Percentiles rank a stretch among this genome's conserved stretches.
phyloP scores from a whole-genome alignment of 2,329 filamentous ascomycete genomes.

The Cytospora piceicola region DNA sequence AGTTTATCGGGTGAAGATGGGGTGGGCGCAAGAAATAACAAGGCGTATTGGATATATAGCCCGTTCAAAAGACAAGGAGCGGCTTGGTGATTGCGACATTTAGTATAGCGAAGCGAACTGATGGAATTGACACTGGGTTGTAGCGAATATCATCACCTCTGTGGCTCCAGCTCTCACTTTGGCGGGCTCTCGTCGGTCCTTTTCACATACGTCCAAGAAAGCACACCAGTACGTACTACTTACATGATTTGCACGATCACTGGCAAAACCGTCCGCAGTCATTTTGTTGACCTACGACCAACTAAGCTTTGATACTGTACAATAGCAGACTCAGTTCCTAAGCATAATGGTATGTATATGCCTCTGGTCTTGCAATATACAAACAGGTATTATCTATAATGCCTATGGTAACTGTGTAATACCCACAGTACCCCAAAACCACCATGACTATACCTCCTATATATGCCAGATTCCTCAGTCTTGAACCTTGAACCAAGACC shows the following conservation, averaged over 20 bases:
- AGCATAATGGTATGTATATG: background rate
- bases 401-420: background rate
- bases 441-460: too few relatives aligned
- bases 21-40: background rate
- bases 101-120: background rate
- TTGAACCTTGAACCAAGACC: too few relatives aligned
- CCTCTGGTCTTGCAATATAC: too few relatives aligned
- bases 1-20: conserved; percentile 65
- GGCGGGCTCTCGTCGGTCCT: background rate
- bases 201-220: background rate
- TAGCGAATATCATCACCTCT: background rate
- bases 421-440: background rate
- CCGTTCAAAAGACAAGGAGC: background rate
- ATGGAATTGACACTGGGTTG: background rate
- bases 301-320: too few relatives aligned
- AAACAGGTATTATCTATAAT: too few relatives aligned
- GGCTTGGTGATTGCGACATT: background rate
- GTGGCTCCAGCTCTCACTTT: background rate
- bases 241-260: background rate
- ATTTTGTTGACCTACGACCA: too few relatives aligned
- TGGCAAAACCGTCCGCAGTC: too few relatives aligned
- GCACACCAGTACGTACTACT: background rate
- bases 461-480: too few relatives aligned
- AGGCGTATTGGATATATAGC: background rate
- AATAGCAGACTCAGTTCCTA: background rate